phyloP scores from a whole-genome alignment of 257 asterid genomes.

The Lavandula angustifolia region DNA sequence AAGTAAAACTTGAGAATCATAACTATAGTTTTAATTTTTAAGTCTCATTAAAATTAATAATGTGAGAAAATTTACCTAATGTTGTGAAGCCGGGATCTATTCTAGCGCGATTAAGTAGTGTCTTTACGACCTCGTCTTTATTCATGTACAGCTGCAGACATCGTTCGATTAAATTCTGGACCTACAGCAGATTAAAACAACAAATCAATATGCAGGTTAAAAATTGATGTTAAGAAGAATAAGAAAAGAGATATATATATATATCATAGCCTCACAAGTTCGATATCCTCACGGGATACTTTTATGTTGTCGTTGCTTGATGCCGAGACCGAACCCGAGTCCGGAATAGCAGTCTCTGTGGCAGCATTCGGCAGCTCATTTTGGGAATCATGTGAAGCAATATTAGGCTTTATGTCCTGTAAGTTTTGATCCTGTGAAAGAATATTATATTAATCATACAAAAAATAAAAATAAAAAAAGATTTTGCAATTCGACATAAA shows the following conservation, averaged over 20 bases:
- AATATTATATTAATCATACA: conserved; percentile 16
- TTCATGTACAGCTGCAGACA: conserved; percentile 94
- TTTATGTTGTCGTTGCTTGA: conserved; percentile 80
- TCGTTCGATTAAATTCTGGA: conserved; percentile 89
- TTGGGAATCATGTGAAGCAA: conserved; percentile 63
- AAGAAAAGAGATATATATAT: neutral
- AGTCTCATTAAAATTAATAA: neutral
- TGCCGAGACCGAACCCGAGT: conserved; percentile 84
- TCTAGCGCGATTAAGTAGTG: conserved; percentile 88
- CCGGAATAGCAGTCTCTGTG: conserved; percentile 71
- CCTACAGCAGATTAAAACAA: conserved; percentile 52
- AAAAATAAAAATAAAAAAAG: neutral
- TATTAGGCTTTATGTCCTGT: conserved; percentile 63
- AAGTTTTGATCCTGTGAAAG: conserved; percentile 55
- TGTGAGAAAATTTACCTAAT: conserved; percentile 55
- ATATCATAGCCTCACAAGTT: conserved; percentile 62
- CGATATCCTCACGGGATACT: conserved; percentile 95
- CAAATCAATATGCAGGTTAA: conserved; percentile 14
- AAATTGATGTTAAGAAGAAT: neutral
- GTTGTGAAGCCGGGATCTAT: conserved; percentile 98
- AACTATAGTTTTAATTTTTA: neutral
- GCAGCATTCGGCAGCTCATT: conserved; percentile 59
- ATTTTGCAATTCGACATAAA: neutral
- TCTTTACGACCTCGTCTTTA: conserved; percentile 90
- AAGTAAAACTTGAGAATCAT: neutral